These are phyloP conservation scores for Leishmania major DNA, from an alignment of 208 protist species.

Conservation along the genomic window DNA sequence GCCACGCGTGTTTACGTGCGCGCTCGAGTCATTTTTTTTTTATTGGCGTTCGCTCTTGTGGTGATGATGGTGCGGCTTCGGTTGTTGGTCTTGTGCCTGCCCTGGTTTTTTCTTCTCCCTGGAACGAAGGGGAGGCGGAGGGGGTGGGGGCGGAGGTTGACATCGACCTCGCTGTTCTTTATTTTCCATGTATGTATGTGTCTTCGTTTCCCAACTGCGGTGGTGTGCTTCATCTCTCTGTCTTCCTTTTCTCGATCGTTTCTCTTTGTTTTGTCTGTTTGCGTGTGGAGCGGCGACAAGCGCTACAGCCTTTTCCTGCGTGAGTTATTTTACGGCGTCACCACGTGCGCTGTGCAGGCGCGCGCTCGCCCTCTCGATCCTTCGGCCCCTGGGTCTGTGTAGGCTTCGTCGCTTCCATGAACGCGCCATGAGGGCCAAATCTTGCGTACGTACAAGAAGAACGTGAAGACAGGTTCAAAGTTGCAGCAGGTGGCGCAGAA, in stretches of 20 bases:
- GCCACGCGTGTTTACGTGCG: background rate
- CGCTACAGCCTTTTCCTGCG: background rate
- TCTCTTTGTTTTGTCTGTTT: background rate
- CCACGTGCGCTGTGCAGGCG: background rate
- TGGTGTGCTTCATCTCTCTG: background rate
- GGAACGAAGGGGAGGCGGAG: background rate
- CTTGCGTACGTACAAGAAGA: background rate
- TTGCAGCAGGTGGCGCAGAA: background rate
- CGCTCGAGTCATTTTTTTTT: background rate
- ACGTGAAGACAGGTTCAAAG: background rate
- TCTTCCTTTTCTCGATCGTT: background rate
- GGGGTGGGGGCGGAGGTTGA: background rate
- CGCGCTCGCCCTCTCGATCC: background rate
- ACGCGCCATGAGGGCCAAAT: background rate
- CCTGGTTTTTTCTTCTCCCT: background rate
- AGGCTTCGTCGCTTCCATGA: background rate
- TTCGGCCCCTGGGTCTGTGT: constrained; percentile 11
- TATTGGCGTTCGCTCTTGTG: background rate
- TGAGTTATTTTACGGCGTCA: background rate
- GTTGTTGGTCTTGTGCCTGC: background rate
- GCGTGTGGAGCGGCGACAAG: background rate
- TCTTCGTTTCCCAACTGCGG: too few relatives aligned
- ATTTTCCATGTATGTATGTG: background rate
- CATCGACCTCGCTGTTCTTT: background rate
- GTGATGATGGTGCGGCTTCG: background rate